Evolutionary conservation across 345 rosid genomes (phyloP), one percentile per base, ranked within the genome.

Genomic region (Lenwebbia sp.): DNA sequence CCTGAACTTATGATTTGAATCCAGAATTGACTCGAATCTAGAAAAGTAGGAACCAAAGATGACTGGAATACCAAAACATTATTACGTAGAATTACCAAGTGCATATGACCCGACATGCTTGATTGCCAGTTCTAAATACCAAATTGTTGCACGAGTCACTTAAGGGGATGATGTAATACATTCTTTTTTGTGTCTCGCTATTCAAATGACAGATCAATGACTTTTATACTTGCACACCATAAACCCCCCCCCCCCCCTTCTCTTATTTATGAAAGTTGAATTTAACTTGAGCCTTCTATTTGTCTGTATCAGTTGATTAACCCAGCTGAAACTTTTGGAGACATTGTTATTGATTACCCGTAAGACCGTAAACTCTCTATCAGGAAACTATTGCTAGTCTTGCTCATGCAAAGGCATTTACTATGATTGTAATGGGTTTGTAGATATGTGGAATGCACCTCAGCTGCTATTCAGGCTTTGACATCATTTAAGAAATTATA

Each of bases 241-340:
- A 19, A 58, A 58, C 37, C 30, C 6, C 21, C 7, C 75, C 3
- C 6, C 30, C 4, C 4, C 15, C 7, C 1, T 2, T 12, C 28
- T 17, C 44, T 52, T 25, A 5, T 14, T 41, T 60, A 19, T 41
- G 5, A 62, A 53, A 40, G n/a, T 49, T 87, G 28, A 78, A 74
- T 57, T 87, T 76, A 47, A 56, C 57, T 54, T 87, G 47, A 37
- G 49, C 49, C 40, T 65, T 86, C 52, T 53, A 17, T 54, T 89
- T 86, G 86, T 74, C 86, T 49, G 87, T 86, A 82, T 84, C 93
- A 97, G 99, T 83, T 94, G 88, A 90, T 97, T 90, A 97, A 97
- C 88, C 99, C 99, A 33, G 99, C 99, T 23, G 99, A 97, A 93
- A 96, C 99, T 55, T 97, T 97, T 92, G 99, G 99, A 33, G 99